A percentile compares a stretch with the other conserved stretches of the same genome.
Evolutionary conservation across 306 rosid species (phyloP).

Genomic region (Notholithocarpus densiflorus): DNA sequence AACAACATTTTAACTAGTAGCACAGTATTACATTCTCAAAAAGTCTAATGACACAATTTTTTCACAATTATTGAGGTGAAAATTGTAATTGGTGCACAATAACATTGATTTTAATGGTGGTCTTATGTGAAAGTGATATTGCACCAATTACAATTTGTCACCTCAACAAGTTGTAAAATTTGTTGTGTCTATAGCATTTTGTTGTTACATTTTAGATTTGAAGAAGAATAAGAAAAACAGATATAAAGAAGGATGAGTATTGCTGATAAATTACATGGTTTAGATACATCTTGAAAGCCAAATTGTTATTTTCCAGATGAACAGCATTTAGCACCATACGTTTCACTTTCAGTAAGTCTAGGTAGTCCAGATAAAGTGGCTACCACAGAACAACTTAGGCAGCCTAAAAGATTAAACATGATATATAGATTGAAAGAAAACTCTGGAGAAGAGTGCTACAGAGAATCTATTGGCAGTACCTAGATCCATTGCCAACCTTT

Average conservation of each 20-base stretch:
- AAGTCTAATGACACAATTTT: too few species aligned
- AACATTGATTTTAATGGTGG: too few species aligned
- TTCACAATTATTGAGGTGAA: too few species aligned
- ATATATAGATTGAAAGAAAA: slow-evolving; percentile 15
- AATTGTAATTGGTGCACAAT: too few species aligned
- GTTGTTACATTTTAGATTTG: not conserved
- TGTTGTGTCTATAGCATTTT: too few species aligned
- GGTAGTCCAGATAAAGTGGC: not conserved
- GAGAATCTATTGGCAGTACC: slow-evolving; percentile 17
- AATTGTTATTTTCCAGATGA: slow-evolving; percentile 15
- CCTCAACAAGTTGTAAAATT: too few species aligned
- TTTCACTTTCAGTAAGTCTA: not conserved
- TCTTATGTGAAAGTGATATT: too few species aligned
- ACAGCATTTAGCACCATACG: slow-evolving; percentile 10
- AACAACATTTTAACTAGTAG: not conserved
- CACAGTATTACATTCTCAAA: too few species aligned
- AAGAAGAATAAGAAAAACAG: not conserved
- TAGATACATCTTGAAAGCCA: slow-evolving; percentile 12
- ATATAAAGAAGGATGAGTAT: not conserved
- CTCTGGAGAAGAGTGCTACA: slow-evolving; percentile 21
- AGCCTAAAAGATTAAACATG: not conserved
- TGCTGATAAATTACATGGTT: slow-evolving; percentile 5
- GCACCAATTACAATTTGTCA: too few species aligned
- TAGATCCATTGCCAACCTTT: slow-evolving; percentile 8
- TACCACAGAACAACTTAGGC: not conserved